These are phyloP conservation scores for Aspergillus latus DNA, from an alignment of 2,329 filamentous ascomycete species.

Conservation along the genomic window DNA sequence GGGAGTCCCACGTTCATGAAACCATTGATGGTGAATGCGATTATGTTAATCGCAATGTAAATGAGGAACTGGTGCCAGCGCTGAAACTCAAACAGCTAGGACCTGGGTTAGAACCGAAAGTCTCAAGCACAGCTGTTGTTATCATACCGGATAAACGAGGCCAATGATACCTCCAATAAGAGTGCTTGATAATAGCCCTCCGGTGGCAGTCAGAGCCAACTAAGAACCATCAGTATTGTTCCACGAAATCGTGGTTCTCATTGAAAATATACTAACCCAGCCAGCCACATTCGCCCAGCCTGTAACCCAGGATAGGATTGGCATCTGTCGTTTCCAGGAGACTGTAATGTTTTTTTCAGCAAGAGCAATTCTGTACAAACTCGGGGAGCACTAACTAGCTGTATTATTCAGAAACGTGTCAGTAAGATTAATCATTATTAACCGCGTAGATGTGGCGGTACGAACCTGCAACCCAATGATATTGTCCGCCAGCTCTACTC, in stretches of 20 bases:
- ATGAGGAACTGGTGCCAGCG: slow-evolving; percentile 73
- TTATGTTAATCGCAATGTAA: slow-evolving; percentile 63
- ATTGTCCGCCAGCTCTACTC: slow-evolving; percentile 58
- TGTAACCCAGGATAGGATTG: slow-evolving; percentile 66
- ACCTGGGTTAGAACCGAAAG: not conserved
- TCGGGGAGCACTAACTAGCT: slow-evolving; percentile 40
- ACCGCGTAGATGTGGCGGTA: not conserved
- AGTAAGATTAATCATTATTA: not conserved
- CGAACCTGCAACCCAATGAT: slow-evolving; percentile 67
- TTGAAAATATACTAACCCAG: slow-evolving; percentile 52
- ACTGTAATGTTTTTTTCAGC: slow-evolving; percentile 35
- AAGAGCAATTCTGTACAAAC: not conserved
- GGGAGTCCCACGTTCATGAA: slow-evolving; percentile 64
- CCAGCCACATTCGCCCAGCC: slow-evolving; percentile 70
- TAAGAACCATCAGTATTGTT: slow-evolving; percentile 25
- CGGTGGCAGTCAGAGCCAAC: slow-evolving; percentile 64
- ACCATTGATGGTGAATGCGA: slow-evolving; percentile 64
- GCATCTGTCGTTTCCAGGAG: slow-evolving; percentile 60
- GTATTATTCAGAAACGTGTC: not conserved
- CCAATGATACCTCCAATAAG: slow-evolving; percentile 66
- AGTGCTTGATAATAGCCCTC: slow-evolving; percentile 65
- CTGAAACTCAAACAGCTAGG: slow-evolving; percentile 51
- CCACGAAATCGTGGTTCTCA: too few relatives aligned
- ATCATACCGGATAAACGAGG: slow-evolving; percentile 54
- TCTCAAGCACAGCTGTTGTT: not conserved